A percentile compares a stretch with the other conserved stretches of the same genome.
phyloP scores from a whole-genome alignment of 2,329 filamentous ascomycete species.

The Arthroderma uncinatum region DNA sequence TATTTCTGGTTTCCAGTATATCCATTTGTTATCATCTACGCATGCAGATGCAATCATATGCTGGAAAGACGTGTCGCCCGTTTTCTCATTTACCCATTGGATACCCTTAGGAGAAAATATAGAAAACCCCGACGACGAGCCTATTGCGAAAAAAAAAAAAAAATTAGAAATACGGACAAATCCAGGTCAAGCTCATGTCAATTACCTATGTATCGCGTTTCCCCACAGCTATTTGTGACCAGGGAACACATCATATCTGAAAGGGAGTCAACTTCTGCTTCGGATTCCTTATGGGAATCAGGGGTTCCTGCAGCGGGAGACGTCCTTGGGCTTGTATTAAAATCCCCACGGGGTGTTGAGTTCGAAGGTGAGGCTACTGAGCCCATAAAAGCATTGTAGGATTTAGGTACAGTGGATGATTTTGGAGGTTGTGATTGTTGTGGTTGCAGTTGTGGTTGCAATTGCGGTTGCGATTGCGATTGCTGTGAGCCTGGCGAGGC shows the following conservation, averaged over 20 bases:
- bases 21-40: slow-evolving; percentile 89
- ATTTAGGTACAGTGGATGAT: slow-evolving; percentile 13
- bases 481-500: slow-evolving; percentile 1
- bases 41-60: slow-evolving; percentile 88
- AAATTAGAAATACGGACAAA: too few relatives aligned
- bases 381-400: slow-evolving; percentile 18
- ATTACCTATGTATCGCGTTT: slow-evolving; percentile 89
- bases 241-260: slow-evolving; percentile 99
- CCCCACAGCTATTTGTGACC: slow-evolving; percentile 86
- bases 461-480: neutral
- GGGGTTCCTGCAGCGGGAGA: slow-evolving; percentile 39
- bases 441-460: slow-evolving; percentile 5
- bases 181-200: too few relatives aligned
- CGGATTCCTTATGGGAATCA: slow-evolving; percentile 42
- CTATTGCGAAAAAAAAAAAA: slow-evolving; percentile 35
- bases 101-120: slow-evolving; percentile 98
- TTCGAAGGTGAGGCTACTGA: slow-evolving; percentile 15
- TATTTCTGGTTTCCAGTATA: slow-evolving; percentile 95
- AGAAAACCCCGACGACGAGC: slow-evolving; percentile 93
- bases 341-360: slow-evolving; percentile 38
- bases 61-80: slow-evolving; percentile 88
- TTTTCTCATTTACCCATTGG: slow-evolving; percentile 96
- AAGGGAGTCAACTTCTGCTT: slow-evolving; percentile 69
- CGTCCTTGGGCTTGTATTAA: slow-evolving; percentile 39
- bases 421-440: slow-evolving; percentile 7